Evolutionary conservation across 1,284 basidiomycete species (phyloP).

Genomic region (Cutaneotrichosporon sp.): DNA sequence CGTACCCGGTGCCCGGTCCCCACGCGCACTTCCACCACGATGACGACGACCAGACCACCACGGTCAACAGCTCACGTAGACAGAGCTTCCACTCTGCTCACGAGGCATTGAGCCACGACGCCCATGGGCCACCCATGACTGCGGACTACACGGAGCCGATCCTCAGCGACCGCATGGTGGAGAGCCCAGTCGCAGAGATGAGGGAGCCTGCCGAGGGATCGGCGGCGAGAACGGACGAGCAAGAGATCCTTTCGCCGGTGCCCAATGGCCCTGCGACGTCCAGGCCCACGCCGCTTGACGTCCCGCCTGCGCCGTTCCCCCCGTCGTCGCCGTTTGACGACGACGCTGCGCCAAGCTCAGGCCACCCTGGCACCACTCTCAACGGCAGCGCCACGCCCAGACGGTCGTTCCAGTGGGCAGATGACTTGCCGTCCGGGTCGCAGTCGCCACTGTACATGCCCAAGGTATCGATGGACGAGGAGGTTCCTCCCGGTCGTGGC

Average conservation of each 20-base stretch:
- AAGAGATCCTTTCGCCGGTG: neutral
- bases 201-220: neutral
- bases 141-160: neutral
- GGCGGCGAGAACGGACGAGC: neutral
- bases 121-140: neutral
- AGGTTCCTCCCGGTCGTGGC: conserved; percentile 38
- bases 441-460: conserved; percentile 17
- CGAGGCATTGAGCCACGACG: conserved; percentile 1
- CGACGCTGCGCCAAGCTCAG: neutral
- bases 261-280: neutral
- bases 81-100: conserved; percentile 27
- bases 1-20: conserved; percentile 18
- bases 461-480: conserved; percentile 24
- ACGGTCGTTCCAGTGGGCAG: conserved; percentile 11
- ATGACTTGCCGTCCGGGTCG: conserved; percentile 15
- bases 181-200: conserved; percentile 5
- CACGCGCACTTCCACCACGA: conserved; percentile 9
- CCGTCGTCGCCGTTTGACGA: conserved; percentile 6
- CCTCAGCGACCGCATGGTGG: neutral
- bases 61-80: conserved; percentile 15
- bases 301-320: neutral
- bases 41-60: conserved; percentile 19
- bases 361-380: neutral
- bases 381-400: neutral
- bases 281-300: neutral